phyloP scores from a whole-genome alignment of 441 rosid species.

The Geranium incanum region DNA sequence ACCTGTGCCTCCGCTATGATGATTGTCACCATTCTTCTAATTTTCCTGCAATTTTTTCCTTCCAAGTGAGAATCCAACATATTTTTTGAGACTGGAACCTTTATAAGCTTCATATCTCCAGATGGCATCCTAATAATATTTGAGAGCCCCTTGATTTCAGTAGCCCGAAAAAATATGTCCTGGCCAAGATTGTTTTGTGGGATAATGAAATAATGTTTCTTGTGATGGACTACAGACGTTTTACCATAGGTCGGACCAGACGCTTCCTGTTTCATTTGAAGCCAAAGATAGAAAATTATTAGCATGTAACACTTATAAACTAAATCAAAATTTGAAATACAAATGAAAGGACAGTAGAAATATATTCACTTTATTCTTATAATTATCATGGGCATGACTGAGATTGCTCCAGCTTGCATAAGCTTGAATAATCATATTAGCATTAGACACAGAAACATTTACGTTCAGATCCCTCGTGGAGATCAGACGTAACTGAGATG shows the following conservation, averaged over 20 bases:
- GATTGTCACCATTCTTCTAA: constrained; percentile 68
- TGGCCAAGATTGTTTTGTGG: constrained; percentile 94
- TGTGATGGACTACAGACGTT: constrained; percentile 61
- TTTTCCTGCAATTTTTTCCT: constrained; percentile 43
- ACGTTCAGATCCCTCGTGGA: constrained; percentile 72
- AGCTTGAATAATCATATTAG: constrained; percentile 91
- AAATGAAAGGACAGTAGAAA: constrained; percentile 11
- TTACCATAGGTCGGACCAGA: constrained; percentile 41
- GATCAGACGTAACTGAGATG: constrained; percentile 76
- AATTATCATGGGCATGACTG: constrained; percentile 44
- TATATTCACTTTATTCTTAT: constrained; percentile 45
- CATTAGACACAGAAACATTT: constrained; percentile 75
- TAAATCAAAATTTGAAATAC: not conserved
- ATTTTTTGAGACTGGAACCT: constrained; percentile 83
- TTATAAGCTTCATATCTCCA: constrained; percentile 73
- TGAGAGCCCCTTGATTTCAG: constrained; percentile 51
- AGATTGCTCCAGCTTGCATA: constrained; percentile 95
- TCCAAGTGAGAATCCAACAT: constrained; percentile 80
- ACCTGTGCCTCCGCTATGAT: constrained; percentile 78
- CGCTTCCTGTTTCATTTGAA: constrained; percentile 44
- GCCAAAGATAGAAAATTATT: constrained; percentile 11
- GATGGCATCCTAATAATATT: constrained; percentile 77
- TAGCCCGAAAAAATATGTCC: constrained; percentile 77
- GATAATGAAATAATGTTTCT: constrained; percentile 66
- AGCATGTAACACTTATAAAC: constrained; percentile 2